Conservation (phyloP, 352 stramenopile genomes). For the Thraustotheca clavata region DNA sequence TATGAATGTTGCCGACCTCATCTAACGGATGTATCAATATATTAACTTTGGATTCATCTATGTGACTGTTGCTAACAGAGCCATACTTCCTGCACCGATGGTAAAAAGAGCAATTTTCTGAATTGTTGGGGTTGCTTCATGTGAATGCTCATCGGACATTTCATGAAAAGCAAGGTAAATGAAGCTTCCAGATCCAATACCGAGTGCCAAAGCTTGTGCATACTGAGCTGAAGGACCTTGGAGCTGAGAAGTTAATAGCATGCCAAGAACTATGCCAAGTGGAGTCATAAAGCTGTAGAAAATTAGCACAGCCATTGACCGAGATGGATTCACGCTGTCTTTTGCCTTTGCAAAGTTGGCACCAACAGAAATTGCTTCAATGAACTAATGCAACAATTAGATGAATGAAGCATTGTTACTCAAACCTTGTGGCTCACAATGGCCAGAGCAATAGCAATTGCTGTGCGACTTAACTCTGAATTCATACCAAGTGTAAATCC, state of each 20-base stretch:
- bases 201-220: slow-evolving; percentile 38
- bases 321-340: slow-evolving; percentile 33
- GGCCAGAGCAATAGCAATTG: slow-evolving; percentile 44
- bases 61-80: slow-evolving; percentile 29
- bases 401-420: background rate
- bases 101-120: slow-evolving; percentile 52
- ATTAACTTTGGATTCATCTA: too few species aligned
- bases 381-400: slow-evolving; percentile 28
- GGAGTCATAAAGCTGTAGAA: slow-evolving; percentile 65
- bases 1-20: slow-evolving; percentile 88
- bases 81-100: slow-evolving; percentile 40
- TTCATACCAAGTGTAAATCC: slow-evolving; percentile 56
- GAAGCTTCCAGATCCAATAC: slow-evolving; percentile 49
- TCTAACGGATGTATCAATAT: too few species aligned
- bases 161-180: slow-evolving; percentile 65
- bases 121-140: slow-evolving; percentile 28
- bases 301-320: slow-evolving; percentile 41
- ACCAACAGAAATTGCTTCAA: slow-evolving; percentile 54
- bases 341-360: slow-evolving; percentile 57
- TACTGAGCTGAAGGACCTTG: slow-evolving; percentile 34
- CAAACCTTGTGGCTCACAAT: slow-evolving; percentile 62
- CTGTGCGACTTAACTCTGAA: slow-evolving; percentile 38
- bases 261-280: slow-evolving; percentile 47
- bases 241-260: slow-evolving; percentile 39
- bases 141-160: slow-evolving; percentile 43